These are phyloP conservation scores for Leonotis leonurus DNA, from an alignment of 257 asterid genomes.

Conservation along the genomic window DNA sequence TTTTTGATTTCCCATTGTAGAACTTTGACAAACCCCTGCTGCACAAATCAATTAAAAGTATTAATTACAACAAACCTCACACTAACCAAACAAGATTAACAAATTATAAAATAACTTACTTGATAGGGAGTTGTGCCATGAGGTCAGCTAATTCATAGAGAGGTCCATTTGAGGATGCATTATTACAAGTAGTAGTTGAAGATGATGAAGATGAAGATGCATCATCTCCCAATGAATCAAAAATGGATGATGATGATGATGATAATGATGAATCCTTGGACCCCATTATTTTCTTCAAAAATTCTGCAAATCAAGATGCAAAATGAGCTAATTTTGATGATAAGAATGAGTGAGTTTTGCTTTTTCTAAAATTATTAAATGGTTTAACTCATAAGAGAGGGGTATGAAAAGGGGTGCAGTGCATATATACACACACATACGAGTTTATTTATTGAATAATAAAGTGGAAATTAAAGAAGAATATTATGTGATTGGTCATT, in stretches of 20 bases:
- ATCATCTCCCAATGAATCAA: conserved; percentile 29
- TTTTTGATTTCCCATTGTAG: conserved; percentile 55
- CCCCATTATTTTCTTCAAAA: neutral
- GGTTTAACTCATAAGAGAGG: neutral
- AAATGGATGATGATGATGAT: neutral
- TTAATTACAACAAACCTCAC: neutral
- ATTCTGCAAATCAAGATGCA: neutral
- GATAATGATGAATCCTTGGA: neutral
- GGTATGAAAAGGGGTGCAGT: too few species aligned
- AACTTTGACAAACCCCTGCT: conserved; percentile 65
- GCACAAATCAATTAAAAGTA: conserved; percentile 2
- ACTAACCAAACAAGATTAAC: neutral
- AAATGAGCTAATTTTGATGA: neutral
- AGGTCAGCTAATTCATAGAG: conserved; percentile 41
- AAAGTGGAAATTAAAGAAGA: neutral
- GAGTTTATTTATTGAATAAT: neutral
- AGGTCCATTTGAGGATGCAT: conserved; percentile 28
- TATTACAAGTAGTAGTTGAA: neutral
- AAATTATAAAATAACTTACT: conserved; percentile 33
- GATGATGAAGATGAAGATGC: conserved; percentile 26
- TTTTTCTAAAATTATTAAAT: too few species aligned
- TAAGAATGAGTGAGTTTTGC: neutral
- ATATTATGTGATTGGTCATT: conserved; percentile 6
- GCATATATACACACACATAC: neutral
- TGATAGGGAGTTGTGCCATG: conserved; percentile 63